phyloP scores from a whole-genome alignment of 2,329 filamentous ascomycete genomes.

The Fusarium phyllophilum region DNA sequence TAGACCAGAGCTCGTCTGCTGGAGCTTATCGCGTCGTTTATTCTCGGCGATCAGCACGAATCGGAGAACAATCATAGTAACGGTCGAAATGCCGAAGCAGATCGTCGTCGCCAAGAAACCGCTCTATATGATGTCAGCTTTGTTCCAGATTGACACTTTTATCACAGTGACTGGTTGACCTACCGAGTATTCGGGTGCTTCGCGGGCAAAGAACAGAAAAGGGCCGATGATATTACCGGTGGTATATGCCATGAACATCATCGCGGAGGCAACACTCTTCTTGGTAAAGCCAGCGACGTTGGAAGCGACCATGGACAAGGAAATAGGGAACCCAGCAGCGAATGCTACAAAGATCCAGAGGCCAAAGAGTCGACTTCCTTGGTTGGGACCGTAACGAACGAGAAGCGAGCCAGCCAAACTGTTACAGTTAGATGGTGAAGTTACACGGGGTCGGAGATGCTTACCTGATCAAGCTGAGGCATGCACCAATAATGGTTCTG shows the following conservation, averaged over 20 bases:
- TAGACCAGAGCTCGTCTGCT: neutral
- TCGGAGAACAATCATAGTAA: slow-evolving; percentile 27
- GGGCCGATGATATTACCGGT: slow-evolving; percentile 36
- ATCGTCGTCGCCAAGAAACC: slow-evolving; percentile 37
- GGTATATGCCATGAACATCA: slow-evolving; percentile 41
- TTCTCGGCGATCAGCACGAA: slow-evolving; percentile 30
- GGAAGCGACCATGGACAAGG: slow-evolving; percentile 34
- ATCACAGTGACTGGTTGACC: neutral
- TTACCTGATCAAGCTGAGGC: slow-evolving; percentile 34
- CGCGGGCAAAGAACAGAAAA: slow-evolving; percentile 34
- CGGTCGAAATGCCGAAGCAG: slow-evolving; percentile 31
- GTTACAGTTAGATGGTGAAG: neutral
- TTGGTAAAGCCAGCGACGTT: slow-evolving; percentile 40
- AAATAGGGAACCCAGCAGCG: slow-evolving; percentile 35
- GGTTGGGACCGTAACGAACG: slow-evolving; percentile 31
- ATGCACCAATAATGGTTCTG: slow-evolving; percentile 30
- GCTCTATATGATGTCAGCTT: slow-evolving; percentile 13
- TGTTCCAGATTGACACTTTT: accelerated
- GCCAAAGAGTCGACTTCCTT: slow-evolving; percentile 27
- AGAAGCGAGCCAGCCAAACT: slow-evolving; percentile 35
- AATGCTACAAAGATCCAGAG: slow-evolving; percentile 36
- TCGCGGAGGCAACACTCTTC: slow-evolving; percentile 36
- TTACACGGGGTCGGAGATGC: neutral
- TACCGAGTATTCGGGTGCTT: slow-evolving; percentile 35
- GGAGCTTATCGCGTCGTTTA: slow-evolving; percentile 25